These are phyloP conservation scores for Fusarium camptoceras DNA, from an alignment of 2,329 filamentous ascomycete genomes.

Conservation along the genomic window DNA sequence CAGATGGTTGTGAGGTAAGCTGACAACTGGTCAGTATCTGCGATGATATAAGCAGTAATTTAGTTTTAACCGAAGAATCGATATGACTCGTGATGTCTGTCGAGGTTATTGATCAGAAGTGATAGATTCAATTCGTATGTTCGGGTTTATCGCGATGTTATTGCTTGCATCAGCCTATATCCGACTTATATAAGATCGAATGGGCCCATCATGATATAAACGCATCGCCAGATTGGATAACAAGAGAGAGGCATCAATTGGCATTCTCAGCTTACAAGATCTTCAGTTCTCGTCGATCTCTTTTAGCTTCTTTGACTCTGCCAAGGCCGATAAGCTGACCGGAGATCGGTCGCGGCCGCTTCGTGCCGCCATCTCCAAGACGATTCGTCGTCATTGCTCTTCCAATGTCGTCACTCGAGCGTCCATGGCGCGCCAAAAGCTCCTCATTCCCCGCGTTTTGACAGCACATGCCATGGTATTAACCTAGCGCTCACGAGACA, in stretches of 20 bases:
- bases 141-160: background rate
- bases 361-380: slow-evolving; percentile 1
- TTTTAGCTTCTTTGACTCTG: slow-evolving; percentile 10
- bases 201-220: background rate
- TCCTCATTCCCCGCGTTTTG: slow-evolving; percentile 34
- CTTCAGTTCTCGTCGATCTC: background rate
- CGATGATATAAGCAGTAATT: slow-evolving; percentile 1
- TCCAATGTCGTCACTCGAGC: slow-evolving; percentile 39
- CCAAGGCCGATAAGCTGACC: slow-evolving; percentile 34
- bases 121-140: background rate
- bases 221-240: background rate
- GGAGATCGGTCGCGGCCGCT: slow-evolving; percentile 1
- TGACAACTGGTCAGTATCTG: slow-evolving; percentile 23
- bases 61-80: background rate
- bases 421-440: slow-evolving; percentile 19
- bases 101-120: background rate
- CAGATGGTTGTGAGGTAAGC: slow-evolving; percentile 20
- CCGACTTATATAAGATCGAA: background rate
- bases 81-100: background rate
- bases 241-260: background rate
- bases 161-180: background rate
- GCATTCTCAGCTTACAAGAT: slow-evolving; percentile 27
- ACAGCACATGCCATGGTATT: slow-evolving; percentile 22
- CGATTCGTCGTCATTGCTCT: slow-evolving; percentile 15
- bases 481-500: slow-evolving; percentile 29